Evolutionary conservation across 2,329 filamentous ascomycete genomes (phyloP), one percentile per base, ranked within the genome.

Genomic region (Sporothrix brasiliensis): DNA sequence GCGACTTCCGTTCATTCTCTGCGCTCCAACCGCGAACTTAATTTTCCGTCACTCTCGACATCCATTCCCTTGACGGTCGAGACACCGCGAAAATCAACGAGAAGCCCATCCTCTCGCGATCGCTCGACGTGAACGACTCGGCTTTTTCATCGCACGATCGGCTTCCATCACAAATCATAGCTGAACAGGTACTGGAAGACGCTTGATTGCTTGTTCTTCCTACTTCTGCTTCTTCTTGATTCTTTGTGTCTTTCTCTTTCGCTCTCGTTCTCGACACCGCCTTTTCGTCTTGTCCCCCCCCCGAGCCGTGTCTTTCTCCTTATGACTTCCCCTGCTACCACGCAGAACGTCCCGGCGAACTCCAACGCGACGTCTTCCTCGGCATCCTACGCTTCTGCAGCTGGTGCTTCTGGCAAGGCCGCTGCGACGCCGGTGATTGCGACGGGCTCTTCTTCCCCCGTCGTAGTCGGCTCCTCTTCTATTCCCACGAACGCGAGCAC

Each of bases 361-460:
- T 47, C 58, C 58, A 63, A 63, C 77, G 80, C 84, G 86, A 83
- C 85, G 79, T 82, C 85, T 78, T 83, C 86, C 79, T 83, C 72
- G 50, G 72, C 86, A 80, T 89, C 88, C 79, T 89, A 90, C 87
- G 88, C 88, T 83, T 89, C 87, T 77, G 87, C 88, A 82, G 88
- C 84, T 79, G 83, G 86, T 83, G 84, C 85, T 80, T 82, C 83
- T 75, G 88, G 88, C 84, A 89, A 89, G 84, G 81, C 83, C 79
- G 81, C 84, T 77, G 83, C 86, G 80, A 85, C 86, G 80, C 86
- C 87, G 78, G 79, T 87, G 81, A 84, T 87, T 80, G 86, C 86
- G 80, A 84, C 86, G 79, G 85, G 86, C 79, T 85, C 87, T 74
- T 82, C 82, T 76, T 83, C 86, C 73, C 79, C 83, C 70, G 82